A percentile compares a stretch with the other conserved stretches of the same genome.
Evolutionary conservation across 1,284 basidiomycete species (phyloP).

Genomic region (Moniliophthora roreri): DNA sequence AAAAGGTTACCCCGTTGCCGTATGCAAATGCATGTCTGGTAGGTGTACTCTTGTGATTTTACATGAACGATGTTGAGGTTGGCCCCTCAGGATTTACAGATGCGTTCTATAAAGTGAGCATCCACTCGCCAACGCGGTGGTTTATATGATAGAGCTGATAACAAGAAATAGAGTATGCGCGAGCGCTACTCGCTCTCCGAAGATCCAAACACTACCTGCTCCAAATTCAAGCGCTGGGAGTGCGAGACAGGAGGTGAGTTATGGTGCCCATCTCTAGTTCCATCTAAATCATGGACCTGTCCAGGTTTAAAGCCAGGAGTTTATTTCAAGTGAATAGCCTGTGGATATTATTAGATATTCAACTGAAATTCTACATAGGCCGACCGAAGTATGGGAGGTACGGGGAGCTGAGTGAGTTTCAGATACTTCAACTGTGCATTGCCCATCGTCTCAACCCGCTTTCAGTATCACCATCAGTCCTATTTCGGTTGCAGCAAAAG

Average conservation of each 20-base stretch:
- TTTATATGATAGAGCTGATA: not conserved
- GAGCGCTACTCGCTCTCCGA: conserved; percentile 59
- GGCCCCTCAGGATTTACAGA: conserved; percentile 76
- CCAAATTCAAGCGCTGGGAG: conserved; percentile 56
- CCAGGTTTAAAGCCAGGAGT: conserved; percentile 76
- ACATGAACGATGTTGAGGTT: conserved; percentile 6
- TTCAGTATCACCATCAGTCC: conserved; percentile 84
- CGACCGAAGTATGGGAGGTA: conserved; percentile 90
- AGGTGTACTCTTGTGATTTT: conserved; percentile 22
- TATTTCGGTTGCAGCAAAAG: conserved; percentile 80
- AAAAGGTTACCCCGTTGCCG: conserved; percentile 70
- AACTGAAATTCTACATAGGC: too few species aligned
- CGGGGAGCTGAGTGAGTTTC: conserved; percentile 79
- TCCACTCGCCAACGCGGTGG: not conserved
- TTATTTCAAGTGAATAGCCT: conserved; percentile 52
- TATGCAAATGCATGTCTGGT: conserved; percentile 90
- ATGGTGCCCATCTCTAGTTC: too few species aligned
- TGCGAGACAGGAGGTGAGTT: conserved; percentile 68
- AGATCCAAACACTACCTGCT: conserved; percentile 62
- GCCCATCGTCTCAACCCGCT: conserved; percentile 1
- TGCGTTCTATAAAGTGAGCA: conserved; percentile 72
- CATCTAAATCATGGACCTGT: conserved; percentile 2
- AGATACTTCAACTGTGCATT: not conserved
- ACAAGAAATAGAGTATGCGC: conserved; percentile 45
- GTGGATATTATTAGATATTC: too few species aligned